Percentiles rank a stretch among this genome's conserved stretches.
phyloP scores from a whole-genome alignment of 2,329 filamentous ascomycete genomes.

The Penicillium sp. region DNA sequence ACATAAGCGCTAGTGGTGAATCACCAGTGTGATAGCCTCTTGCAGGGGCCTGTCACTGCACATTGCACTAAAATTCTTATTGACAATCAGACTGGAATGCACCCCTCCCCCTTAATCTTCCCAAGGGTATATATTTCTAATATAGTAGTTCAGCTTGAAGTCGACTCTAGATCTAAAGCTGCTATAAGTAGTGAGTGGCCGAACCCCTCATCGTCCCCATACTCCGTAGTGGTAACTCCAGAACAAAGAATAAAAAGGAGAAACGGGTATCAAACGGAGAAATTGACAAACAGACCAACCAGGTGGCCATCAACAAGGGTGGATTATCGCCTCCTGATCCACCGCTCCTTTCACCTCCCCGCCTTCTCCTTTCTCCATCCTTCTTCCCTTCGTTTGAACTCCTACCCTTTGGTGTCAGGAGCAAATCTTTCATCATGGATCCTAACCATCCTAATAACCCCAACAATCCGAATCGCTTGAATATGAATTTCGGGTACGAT shows the following conservation, averaged over 20 bases:
- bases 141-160: background rate
- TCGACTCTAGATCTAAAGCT: conserved; percentile 5
- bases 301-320: conserved; percentile 2
- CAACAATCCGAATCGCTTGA: conserved; percentile 54
- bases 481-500: conserved; percentile 51
- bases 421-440: conserved; percentile 53
- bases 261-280: no score
- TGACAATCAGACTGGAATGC: conserved; percentile 10
- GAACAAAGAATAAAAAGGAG: background rate
- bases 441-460: conserved; percentile 31
- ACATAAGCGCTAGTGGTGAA: background rate
- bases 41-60: background rate
- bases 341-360: conserved; percentile 26
- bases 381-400: conserved; percentile 14
- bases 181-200: background rate
- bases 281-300: background rate
- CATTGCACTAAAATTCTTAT: conserved; percentile 1
- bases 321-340: conserved; percentile 26
- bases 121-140: background rate
- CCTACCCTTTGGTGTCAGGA: conserved; percentile 16
- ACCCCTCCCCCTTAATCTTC: conserved; percentile 10
- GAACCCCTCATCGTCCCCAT: background rate
- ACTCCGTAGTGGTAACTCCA: background rate
- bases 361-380: conserved; percentile 16
- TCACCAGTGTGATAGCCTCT: background rate